These are phyloP conservation scores for Knufia fluminis DNA, from an alignment of 2,329 filamentous ascomycete species.

Conservation along the genomic window DNA sequence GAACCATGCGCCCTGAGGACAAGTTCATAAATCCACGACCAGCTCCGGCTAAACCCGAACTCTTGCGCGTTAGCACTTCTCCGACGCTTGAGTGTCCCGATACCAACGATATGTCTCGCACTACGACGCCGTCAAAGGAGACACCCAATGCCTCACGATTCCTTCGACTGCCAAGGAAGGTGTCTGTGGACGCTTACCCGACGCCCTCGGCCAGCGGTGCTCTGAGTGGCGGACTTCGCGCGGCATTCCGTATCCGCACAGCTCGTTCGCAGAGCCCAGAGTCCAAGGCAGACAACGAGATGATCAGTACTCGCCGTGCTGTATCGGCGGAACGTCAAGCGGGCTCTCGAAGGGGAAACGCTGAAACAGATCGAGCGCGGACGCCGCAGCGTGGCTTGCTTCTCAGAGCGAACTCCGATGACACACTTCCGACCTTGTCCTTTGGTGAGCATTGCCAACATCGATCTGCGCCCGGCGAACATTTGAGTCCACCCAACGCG, in stretches of 20 bases:
- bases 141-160: slow-evolving; percentile 14
- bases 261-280: slow-evolving; percentile 8
- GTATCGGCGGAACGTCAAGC: neutral
- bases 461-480: slow-evolving; percentile 24
- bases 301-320: neutral
- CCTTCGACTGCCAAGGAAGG: slow-evolving; percentile 22
- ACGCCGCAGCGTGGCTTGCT: slow-evolving; percentile 1
- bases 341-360: neutral
- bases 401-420: slow-evolving; percentile 1
- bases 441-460: slow-evolving; percentile 32
- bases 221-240: slow-evolving; percentile 4
- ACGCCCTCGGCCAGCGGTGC: neutral
- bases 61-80: slow-evolving; percentile 38
- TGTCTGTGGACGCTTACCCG: slow-evolving; percentile 17
- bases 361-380: neutral
- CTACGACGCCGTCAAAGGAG: slow-evolving; percentile 3
- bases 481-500: slow-evolving; percentile 23
- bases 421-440: slow-evolving; percentile 19
- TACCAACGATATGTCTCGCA: neutral
- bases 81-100: slow-evolving; percentile 18
- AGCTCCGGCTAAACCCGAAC: slow-evolving; percentile 38
- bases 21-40: slow-evolving; percentile 64
- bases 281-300: neutral
- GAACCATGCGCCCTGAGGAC: slow-evolving; percentile 69
- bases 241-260: slow-evolving; percentile 6